Base-by-base conservation (phyloP, 257 asterid species). In the Plantago elongata region DNA sequence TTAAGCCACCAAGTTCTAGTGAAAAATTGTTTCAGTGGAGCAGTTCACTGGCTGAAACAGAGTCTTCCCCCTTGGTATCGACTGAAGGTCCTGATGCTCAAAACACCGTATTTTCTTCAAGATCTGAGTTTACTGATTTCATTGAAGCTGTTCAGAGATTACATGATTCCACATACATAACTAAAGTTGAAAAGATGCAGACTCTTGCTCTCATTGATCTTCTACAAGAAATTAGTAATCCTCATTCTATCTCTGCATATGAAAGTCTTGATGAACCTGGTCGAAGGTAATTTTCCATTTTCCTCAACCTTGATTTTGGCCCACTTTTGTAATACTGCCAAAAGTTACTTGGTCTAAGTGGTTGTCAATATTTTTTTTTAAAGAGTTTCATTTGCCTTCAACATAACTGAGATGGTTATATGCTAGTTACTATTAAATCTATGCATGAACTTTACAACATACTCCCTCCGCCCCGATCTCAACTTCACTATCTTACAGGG, bases 181-280 rank as follows among this genome's bases (percentile, higher is more conserved):
- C 80, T 68, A 54, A 63, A 59, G 79, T 64, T 68, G 97, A 84
- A 66, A 84, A 83, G 88, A 71, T 81, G 87, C 95, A 92, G 77
- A 74, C 84, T 64, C 81, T 71, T 70, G 84, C 97, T 45, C 78
- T 90, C 57, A 68, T 84, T 66, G 79, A 80, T 75, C 83, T 92
- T 73, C 78, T 92, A 44, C 84, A 78, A 76, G 99, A 92, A 76
- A 83, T 89, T 61, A 78, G 83, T 62, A 66, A 74, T 70, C 79
- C 84, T 14, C 73, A 77, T 42, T 70, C 81, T 51, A 67, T 72
- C 64, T 92, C 97, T 76, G 91, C 88, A 64, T 89, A 81, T 81
- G 88, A 79, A 76, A 83, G 97, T 74, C 96, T 92, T 72, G 99
- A 92, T 80, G 99, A 84, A 65, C 83, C 95, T 71, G 97, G 97